phyloP scores from a whole-genome alignment of 192 early-diverging fungal species.

The Blastocladiella britannica region DNA sequence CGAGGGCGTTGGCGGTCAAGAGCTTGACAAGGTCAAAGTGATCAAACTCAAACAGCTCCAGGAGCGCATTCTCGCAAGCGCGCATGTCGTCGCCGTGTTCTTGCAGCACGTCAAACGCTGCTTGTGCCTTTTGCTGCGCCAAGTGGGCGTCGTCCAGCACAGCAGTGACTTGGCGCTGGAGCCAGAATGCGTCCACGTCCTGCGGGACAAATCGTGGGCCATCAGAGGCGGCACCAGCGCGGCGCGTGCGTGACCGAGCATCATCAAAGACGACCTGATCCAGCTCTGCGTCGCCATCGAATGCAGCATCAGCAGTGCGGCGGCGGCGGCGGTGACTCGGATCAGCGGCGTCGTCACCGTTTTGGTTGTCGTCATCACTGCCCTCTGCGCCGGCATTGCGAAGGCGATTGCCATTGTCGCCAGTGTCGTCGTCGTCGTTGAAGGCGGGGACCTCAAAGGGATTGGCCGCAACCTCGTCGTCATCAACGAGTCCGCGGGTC shows the following conservation, averaged over 20 bases:
- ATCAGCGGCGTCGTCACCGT: conserved; percentile 7
- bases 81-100: conserved; percentile 39
- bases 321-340: neutral
- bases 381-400: conserved; percentile 1
- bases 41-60: conserved; percentile 87
- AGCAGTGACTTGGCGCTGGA: conserved; percentile 66
- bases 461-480: conserved; percentile 8
- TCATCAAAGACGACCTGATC: conserved; percentile 4
- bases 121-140: conserved; percentile 71
- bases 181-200: conserved; percentile 93
- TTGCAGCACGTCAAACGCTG: conserved; percentile 49
- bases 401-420: conserved; percentile 4
- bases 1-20: conserved; percentile 66
- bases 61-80: conserved; percentile 88
- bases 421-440: conserved; percentile 14
- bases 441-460: conserved; percentile 14
- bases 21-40: conserved; percentile 88
- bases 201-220: conserved; percentile 44
- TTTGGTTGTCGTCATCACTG: conserved; percentile 13
- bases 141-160: conserved; percentile 64
- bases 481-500: conserved; percentile 7
- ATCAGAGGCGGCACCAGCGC: conserved; percentile 4
- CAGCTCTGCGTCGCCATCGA: conserved; percentile 6
- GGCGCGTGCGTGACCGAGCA: neutral
- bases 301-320: neutral